These are phyloP conservation scores for Xylaria sp. DNA, from an alignment of 2,329 filamentous ascomycete species.

Conservation along the genomic window DNA sequence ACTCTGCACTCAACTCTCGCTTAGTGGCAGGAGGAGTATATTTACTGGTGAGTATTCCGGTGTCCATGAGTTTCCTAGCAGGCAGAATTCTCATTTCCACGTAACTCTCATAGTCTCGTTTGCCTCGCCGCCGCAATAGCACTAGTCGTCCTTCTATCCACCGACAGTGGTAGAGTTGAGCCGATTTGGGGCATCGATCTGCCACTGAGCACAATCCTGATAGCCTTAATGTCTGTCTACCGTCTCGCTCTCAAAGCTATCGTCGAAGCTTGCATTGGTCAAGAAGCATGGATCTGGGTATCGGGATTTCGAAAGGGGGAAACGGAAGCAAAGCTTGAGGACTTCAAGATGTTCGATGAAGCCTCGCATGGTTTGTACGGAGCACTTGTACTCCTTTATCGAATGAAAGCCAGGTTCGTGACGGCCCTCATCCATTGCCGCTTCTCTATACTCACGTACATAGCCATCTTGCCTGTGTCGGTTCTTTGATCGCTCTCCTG, in stretches of 20 bases:
- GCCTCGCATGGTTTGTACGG: conserved; percentile 53
- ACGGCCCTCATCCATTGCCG: too few species aligned
- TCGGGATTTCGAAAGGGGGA: conserved; percentile 50
- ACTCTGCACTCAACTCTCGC: conserved; percentile 46
- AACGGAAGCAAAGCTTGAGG: conserved; percentile 51
- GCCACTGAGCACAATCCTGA: conserved; percentile 51
- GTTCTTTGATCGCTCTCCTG: conserved; percentile 52
- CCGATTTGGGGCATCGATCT: conserved; percentile 48
- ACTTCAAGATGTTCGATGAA: conserved; percentile 55
- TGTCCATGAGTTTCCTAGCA: background rate
- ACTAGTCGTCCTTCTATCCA: conserved; percentile 48
- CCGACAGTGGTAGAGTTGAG: conserved; percentile 49
- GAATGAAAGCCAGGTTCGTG: conserved; percentile 51
- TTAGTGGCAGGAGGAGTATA: conserved; percentile 54
- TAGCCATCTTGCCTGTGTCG: conserved; percentile 54
- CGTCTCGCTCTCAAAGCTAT: conserved; percentile 52
- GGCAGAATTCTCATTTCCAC: background rate
- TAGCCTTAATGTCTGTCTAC: conserved; percentile 54
- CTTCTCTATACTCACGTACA: conserved; percentile 14
- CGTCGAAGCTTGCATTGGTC: conserved; percentile 52
- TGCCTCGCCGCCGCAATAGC: conserved; percentile 46
- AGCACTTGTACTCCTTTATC: conserved; percentile 51
- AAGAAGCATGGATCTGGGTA: conserved; percentile 56
- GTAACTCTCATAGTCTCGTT: conserved; percentile 32
- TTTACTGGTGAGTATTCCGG: conserved; percentile 43